Base-by-base conservation (phyloP, 352 stramenopile species). In the Elongisporangium prolatum region DNA sequence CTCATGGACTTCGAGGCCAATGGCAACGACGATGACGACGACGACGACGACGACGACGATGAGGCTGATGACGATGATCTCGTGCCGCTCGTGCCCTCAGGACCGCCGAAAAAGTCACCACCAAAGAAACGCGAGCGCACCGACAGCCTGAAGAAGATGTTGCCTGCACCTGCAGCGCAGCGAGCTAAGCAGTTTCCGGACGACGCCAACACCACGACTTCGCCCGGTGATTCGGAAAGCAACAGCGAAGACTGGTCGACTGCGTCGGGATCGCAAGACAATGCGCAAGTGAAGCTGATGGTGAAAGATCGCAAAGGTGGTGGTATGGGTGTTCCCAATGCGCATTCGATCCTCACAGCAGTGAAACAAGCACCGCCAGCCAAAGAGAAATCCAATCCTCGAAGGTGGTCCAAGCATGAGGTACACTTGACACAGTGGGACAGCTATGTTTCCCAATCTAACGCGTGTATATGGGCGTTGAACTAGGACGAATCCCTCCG, bases 41-140 rank as follows among this genome's bases (percentile, higher is more conserved):
- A 48, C 24, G 59, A 59, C 17, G 54, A 63, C 6, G 58, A 57
- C 13, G 28, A 57, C 18, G 57, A 34, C 0, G 50, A 53, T 10
- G 48, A 52, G 21, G 13, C 52, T 4, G 68, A 74, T 25, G 58
- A 81, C n/a, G 44, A 57, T 14, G 55, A 63, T 21, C 44, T 50
- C 17, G 50, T 37, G 21, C 22, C 54, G 5, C 44, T 17, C 0
- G 56, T 52, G 17, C 20, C 34, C 20, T 64, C 65, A 50, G 61
- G 38, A 17, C 28, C 24, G 18, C 63, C 68, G 13, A 57, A 68
- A 56, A 92, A 90, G 57, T 86, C 74, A 21, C 28, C 28, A 13
- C 77, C 80, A 21, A 92, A 92, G 75, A 94, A 94, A 56, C 79
- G 85, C 37, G 78, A 84, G n/a, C 85, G 85, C n/a, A 91, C 83